Evolutionary conservation across 805 yeast species (phyloP).

Genomic region (Monosporozyma solicola): DNA sequence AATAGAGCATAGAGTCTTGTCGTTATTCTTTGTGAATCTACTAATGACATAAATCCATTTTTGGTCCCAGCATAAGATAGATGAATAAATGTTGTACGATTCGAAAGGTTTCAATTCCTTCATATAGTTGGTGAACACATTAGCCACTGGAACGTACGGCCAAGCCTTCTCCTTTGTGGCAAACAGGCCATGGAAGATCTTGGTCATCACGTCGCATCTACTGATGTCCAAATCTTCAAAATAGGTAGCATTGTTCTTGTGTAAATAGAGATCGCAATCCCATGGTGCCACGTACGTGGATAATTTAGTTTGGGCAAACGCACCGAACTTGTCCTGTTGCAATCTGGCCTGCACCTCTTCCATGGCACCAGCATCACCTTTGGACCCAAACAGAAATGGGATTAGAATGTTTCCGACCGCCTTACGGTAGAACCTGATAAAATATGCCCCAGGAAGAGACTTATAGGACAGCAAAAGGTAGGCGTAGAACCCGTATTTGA

Average conservation of each 20-base stretch:
- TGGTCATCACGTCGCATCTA: slow-evolving; percentile 53
- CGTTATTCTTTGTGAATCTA: slow-evolving; percentile 41
- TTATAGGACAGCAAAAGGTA: slow-evolving; percentile 37
- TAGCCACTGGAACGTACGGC: slow-evolving; percentile 73
- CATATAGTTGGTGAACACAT: slow-evolving; percentile 56
- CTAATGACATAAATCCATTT: slow-evolving; percentile 76
- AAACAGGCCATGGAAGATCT: slow-evolving; percentile 50
- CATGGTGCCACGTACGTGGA: slow-evolving; percentile 57
- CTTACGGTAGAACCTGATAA: slow-evolving; percentile 48
- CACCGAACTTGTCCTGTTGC: slow-evolving; percentile 14
- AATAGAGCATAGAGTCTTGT: slow-evolving; percentile 41
- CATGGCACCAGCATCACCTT: slow-evolving; percentile 16
- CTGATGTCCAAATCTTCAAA: slow-evolving; percentile 73
- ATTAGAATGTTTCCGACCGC: slow-evolving; percentile 33
- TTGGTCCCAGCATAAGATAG: slow-evolving; percentile 72
- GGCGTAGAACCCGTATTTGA: slow-evolving; percentile 10
- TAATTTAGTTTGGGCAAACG: slow-evolving; percentile 37
- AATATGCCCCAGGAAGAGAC: slow-evolving; percentile 59
- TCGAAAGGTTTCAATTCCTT: slow-evolving; percentile 66
- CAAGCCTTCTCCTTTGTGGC: slow-evolving; percentile 29
- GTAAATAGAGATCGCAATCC: slow-evolving; percentile 81
- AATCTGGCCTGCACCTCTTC: slow-evolving; percentile 9
- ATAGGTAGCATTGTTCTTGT: slow-evolving; percentile 82
- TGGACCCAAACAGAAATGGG: slow-evolving; percentile 15
- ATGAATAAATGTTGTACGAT: slow-evolving; percentile 44